These are phyloP conservation scores for Nicotiana attenuata DNA, from an alignment of 257 asterid genomes.

Conservation along the genomic window DNA sequence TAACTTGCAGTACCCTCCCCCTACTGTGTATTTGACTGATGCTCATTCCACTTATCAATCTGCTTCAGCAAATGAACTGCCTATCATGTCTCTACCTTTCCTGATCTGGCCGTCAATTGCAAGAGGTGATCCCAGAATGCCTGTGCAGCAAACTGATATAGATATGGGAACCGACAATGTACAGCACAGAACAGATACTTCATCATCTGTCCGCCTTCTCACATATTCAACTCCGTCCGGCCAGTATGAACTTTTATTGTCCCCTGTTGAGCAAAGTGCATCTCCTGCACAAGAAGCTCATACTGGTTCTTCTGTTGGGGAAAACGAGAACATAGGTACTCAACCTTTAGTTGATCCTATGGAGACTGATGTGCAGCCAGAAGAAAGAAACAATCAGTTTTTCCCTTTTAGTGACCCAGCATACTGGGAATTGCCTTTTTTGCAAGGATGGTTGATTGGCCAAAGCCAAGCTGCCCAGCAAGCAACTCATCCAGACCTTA, in stretches of 20 bases:
- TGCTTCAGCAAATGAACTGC: conserved; percentile 61
- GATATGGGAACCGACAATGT: conserved; percentile 33
- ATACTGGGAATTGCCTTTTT: conserved; percentile 87
- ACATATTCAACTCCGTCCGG: conserved; percentile 94
- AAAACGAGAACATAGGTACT: conserved; percentile 31
- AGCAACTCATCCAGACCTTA: conserved; percentile 47
- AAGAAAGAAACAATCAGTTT: conserved; percentile 57
- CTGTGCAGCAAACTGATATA: conserved; percentile 39
- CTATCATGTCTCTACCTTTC: conserved; percentile 71
- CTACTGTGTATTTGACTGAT: conserved; percentile 82
- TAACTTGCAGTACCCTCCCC: conserved; percentile 82
- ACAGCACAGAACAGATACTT: conserved; percentile 55
- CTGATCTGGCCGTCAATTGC: conserved; percentile 66
- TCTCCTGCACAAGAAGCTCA: conserved; percentile 58
- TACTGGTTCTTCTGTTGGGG: conserved; percentile 36
- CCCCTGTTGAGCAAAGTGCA: conserved; percentile 59
- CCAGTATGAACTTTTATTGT: conserved; percentile 79
- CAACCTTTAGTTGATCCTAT: conserved; percentile 54
- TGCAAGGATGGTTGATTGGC: conserved; percentile 96
- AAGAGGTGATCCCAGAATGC: conserved; percentile 44
- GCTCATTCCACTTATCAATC: conserved; percentile 55
- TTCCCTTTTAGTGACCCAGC: conserved; percentile 84
- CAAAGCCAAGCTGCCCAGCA: conserved; percentile 88
- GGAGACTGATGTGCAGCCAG: conserved; percentile 67
- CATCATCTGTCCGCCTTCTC: conserved; percentile 73